A percentile compares a stretch with the other conserved stretches of the same genome.
These are phyloP conservation scores for Neofusicoccum umdonicola DNA, from an alignment of 2,329 filamentous ascomycete species.

Conservation along the genomic window DNA sequence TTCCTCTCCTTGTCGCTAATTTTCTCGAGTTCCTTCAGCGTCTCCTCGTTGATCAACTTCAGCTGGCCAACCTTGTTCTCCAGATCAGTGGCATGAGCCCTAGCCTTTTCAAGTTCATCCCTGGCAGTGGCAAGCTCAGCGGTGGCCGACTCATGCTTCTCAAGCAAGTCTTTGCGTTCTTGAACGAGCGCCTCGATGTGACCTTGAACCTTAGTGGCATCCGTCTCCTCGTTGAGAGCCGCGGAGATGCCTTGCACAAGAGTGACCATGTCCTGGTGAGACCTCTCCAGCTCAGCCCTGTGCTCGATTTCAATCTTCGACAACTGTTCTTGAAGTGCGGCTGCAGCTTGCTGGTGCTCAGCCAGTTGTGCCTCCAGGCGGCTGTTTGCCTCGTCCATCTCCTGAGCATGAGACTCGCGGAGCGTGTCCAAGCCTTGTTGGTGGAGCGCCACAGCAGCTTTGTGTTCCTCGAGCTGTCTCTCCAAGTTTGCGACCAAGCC, in stretches of 20 bases:
- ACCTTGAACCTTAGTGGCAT: constrained; percentile 39
- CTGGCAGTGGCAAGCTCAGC: constrained; percentile 42
- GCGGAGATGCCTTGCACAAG: constrained; percentile 62
- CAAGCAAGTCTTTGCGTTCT: constrained; percentile 45
- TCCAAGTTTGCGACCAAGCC: constrained; percentile 56
- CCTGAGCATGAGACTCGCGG: constrained; percentile 52
- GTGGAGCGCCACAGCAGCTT: constrained; percentile 53
- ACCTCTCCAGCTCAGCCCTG: constrained; percentile 58
- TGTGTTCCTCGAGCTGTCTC: constrained; percentile 56
- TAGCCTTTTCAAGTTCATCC: constrained; percentile 43
- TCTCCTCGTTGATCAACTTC: constrained; percentile 52
- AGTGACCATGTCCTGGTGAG: constrained; percentile 59
- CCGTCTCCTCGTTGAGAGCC: constrained; percentile 63
- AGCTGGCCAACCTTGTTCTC: constrained; percentile 47
- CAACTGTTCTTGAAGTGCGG: constrained; percentile 34
- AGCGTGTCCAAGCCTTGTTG: constrained; percentile 53
- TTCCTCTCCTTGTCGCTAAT: constrained; percentile 73
- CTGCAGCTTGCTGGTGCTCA: constrained; percentile 30
- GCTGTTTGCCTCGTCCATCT: constrained; percentile 46
- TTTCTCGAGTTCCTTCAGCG: constrained; percentile 56
- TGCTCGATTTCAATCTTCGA: constrained; percentile 23
- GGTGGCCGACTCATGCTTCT: constrained; percentile 42
- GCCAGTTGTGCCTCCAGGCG: constrained; percentile 35
- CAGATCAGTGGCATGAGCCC: constrained; percentile 37
- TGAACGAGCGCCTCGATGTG: constrained; percentile 45